Evolutionary conservation across 2,329 filamentous ascomycete species (phyloP).

Genomic region (Ceratocystis cubensis): DNA sequence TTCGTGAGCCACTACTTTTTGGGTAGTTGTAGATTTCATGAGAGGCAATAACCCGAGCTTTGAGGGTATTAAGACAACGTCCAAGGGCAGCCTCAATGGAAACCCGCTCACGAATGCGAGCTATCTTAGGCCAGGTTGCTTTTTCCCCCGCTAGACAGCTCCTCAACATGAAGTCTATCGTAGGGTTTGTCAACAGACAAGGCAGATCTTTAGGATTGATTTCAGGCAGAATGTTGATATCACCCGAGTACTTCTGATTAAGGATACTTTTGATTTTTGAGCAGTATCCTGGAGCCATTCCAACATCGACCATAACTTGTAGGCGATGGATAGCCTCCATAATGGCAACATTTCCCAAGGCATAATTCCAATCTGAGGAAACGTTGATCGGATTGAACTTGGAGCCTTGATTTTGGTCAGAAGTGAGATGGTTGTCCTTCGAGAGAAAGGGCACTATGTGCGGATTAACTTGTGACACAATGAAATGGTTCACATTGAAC

Average conservation of each 20-base stretch:
- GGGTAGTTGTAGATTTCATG: background rate
- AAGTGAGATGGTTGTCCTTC: constrained; percentile 52
- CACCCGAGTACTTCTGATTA: constrained; percentile 82
- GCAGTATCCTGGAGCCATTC: constrained; percentile 64
- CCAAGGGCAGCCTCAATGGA: constrained; percentile 81
- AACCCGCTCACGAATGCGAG: constrained; percentile 72
- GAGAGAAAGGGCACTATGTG: constrained; percentile 79
- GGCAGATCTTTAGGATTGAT: constrained; percentile 63
- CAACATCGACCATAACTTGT: constrained; percentile 66
- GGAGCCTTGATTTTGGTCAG: constrained; percentile 21
- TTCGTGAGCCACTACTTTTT: background rate
- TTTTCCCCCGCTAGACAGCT: constrained; percentile 66
- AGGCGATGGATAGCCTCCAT: constrained; percentile 71
- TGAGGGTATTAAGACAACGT: constrained; percentile 55
- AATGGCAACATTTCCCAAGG: constrained; percentile 59
- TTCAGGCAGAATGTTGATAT: constrained; percentile 85
- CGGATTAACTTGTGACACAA: constrained; percentile 92
- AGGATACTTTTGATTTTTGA: constrained; percentile 71
- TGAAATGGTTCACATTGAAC: constrained; percentile 98
- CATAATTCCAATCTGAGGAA: constrained; percentile 46
- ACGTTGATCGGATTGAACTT: background rate
- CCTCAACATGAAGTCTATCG: constrained; percentile 70
- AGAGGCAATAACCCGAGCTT: constrained; percentile 46
- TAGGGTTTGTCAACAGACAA: constrained; percentile 70
- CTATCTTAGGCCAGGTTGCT: constrained; percentile 84